Percentiles rank a stretch among this genome's conserved stretches.
Evolutionary conservation across 257 asterid genomes (phyloP).

Genomic region (Capsicum pubescens): DNA sequence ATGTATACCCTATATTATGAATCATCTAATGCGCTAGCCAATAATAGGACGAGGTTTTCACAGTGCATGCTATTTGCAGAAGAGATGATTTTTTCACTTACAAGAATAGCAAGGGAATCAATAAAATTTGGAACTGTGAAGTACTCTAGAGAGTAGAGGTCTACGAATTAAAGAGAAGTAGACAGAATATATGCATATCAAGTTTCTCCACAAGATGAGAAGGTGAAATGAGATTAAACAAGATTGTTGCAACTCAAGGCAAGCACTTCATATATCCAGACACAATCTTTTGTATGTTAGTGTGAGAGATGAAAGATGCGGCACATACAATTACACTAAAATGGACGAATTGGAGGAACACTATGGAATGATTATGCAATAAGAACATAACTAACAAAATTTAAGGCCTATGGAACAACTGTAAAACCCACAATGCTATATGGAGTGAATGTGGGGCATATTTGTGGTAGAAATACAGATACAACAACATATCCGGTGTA

Average conservation of each 20-base stretch:
- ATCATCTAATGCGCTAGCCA: not conserved
- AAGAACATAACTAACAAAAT: not conserved
- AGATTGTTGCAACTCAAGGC: not conserved
- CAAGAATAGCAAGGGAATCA: slow-evolving; percentile 3
- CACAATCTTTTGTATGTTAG: not conserved
- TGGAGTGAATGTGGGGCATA: not conserved
- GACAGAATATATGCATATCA: not conserved
- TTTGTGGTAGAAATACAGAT: not conserved
- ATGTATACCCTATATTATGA: slow-evolving; percentile 13
- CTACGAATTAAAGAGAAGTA: not conserved
- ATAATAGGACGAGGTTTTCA: slow-evolving; percentile 1
- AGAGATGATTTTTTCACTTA: not conserved
- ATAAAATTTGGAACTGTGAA: not conserved
- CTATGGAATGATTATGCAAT: not conserved
- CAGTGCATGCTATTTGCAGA: not conserved
- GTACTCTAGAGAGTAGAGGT: not conserved
- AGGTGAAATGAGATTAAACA: not conserved
- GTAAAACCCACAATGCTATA: not conserved
- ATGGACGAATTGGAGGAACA: slow-evolving; percentile 2
- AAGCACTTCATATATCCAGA: not conserved
- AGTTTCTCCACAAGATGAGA: slow-evolving; percentile 8
- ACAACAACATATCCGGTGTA: too few species aligned
- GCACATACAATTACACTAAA: not conserved
- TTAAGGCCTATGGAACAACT: not conserved
- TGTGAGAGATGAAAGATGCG: not conserved